A percentile compares a stretch with the other conserved stretches of the same genome.
Conservation (phyloP, 2,329 filamentous ascomycete species). For the Hysterium pulicare region DNA sequence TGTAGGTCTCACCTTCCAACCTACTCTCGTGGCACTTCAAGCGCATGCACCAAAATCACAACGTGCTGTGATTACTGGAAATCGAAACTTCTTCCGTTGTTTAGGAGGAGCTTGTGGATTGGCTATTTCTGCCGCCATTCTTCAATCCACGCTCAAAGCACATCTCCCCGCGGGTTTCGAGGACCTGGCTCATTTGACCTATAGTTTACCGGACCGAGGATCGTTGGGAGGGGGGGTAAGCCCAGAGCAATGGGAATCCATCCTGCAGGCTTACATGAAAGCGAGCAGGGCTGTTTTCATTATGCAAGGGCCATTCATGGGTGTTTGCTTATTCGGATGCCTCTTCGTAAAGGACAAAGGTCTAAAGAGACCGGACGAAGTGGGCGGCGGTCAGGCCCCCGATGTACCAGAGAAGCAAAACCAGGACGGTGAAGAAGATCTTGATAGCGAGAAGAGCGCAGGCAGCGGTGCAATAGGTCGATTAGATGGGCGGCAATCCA, state of each 20-base stretch:
- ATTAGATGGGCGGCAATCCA: no score
- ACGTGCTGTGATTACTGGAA: conserved; percentile 58
- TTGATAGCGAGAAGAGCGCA: neutral
- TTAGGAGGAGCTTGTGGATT: conserved; percentile 56
- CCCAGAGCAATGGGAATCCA: neutral
- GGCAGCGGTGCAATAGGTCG: no score
- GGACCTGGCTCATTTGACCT: conserved; percentile 4
- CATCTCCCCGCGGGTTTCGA: conserved; percentile 7
- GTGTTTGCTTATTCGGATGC: conserved; percentile 7
- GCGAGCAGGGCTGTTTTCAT: conserved; percentile 10
- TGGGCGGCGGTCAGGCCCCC: neutral
- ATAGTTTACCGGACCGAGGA: neutral
- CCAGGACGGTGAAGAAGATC: neutral
- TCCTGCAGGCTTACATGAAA: conserved; percentile 6
- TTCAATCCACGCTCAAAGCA: conserved; percentile 34
- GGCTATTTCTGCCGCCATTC: conserved; percentile 51
- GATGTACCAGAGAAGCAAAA: neutral
- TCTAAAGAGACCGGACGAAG: conserved; percentile 5
- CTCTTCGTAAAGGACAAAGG: conserved; percentile 9
- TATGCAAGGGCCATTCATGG: conserved; percentile 8
- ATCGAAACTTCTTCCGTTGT: conserved; percentile 59
- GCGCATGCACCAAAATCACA: conserved; percentile 48
- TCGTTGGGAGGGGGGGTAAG: neutral
- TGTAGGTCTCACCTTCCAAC: conserved; percentile 50
- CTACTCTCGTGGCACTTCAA: conserved; percentile 54